A percentile compares a stretch with the other conserved stretches of the same genome.
Evolutionary conservation across 306 rosid genomes (phyloP).

Genomic region (Glycine latifolia): DNA sequence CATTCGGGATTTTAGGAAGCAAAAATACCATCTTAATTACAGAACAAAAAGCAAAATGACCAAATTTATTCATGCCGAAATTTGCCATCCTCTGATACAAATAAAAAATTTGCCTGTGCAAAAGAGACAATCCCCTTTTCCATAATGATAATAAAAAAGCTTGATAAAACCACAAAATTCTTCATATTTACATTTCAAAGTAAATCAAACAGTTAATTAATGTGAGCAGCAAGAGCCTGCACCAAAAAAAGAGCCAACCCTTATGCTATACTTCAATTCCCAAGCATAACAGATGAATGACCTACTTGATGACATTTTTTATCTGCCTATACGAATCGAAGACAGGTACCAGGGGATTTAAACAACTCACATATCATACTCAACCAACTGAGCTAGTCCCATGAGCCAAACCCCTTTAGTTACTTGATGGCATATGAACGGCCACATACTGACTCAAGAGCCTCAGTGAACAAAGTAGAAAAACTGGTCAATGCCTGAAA

Average conservation of each 20-base stretch:
- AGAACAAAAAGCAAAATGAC: neutral
- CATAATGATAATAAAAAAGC: neutral
- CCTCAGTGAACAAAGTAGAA: constrained; percentile 83
- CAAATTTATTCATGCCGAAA: too few relatives aligned
- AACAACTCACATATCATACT: too few relatives aligned
- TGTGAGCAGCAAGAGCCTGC: constrained; percentile 39
- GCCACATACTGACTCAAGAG: constrained; percentile 76
- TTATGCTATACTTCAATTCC: constrained; percentile 35
- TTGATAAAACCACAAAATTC: constrained; percentile 60
- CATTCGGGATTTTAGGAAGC: neutral
- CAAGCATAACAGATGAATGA: constrained; percentile 32
- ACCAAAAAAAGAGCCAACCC: constrained; percentile 45
- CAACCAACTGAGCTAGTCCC: too few relatives aligned
- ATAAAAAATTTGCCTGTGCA: constrained; percentile 61
- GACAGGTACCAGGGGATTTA: too few relatives aligned
- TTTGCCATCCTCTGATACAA: constrained; percentile 48
- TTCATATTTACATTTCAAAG: constrained; percentile 62
- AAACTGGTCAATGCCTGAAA: constrained; percentile 92
- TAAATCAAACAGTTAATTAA: constrained; percentile 13
- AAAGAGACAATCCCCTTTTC: constrained; percentile 34
- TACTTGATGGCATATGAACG: constrained; percentile 74
- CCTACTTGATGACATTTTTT: constrained; percentile 61
- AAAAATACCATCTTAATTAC: neutral
- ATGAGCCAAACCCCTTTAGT: too few relatives aligned
- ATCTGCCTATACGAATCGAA: too few relatives aligned